phyloP scores from a whole-genome alignment of 1,139 yeast genomes.

The Taphrina communis region DNA sequence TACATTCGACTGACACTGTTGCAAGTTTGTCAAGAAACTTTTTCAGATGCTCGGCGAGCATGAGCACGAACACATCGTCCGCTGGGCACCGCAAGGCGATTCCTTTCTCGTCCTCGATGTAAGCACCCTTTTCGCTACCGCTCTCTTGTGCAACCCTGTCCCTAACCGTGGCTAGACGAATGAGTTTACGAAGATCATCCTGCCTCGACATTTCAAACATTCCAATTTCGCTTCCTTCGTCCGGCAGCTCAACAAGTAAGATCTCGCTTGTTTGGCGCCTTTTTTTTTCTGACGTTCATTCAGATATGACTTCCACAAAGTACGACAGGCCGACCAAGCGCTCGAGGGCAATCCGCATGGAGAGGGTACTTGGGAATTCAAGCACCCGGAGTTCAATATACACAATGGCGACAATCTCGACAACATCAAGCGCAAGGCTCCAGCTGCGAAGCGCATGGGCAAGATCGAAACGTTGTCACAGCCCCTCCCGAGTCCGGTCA shows the following conservation, averaged over 20 bases:
- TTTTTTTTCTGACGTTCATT: constrained; percentile 70
- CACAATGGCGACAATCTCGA: constrained; percentile 75
- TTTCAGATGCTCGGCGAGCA: constrained; percentile 81
- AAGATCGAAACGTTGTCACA: constrained; percentile 8
- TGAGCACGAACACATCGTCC: constrained; percentile 70
- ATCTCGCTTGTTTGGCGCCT: constrained; percentile 76
- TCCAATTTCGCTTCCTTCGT: constrained; percentile 94
- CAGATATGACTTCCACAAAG: constrained; percentile 89
- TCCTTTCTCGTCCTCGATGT: constrained; percentile 82
- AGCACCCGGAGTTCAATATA: constrained; percentile 82
- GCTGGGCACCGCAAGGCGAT: constrained; percentile 84
- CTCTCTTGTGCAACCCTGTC: constrained; percentile 5
- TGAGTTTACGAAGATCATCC: constrained; percentile 77
- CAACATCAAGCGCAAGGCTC: constrained; percentile 61
- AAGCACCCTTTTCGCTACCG: constrained; percentile 35
- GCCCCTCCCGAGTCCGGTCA: constrained; percentile 21
- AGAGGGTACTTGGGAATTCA: constrained; percentile 91
- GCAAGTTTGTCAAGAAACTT: constrained; percentile 36
- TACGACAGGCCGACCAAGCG: constrained; percentile 58
- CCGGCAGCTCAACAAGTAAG: constrained; percentile 80
- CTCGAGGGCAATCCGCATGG: constrained; percentile 63
- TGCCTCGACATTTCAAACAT: constrained; percentile 93
- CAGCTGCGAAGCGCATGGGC: constrained; percentile 45
- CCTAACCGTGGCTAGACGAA: constrained; percentile 93
- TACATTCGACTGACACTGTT: neutral